Evolutionary conservation across 2,329 filamentous ascomycete genomes (phyloP).

Genomic region (Colletotrichum horii): DNA sequence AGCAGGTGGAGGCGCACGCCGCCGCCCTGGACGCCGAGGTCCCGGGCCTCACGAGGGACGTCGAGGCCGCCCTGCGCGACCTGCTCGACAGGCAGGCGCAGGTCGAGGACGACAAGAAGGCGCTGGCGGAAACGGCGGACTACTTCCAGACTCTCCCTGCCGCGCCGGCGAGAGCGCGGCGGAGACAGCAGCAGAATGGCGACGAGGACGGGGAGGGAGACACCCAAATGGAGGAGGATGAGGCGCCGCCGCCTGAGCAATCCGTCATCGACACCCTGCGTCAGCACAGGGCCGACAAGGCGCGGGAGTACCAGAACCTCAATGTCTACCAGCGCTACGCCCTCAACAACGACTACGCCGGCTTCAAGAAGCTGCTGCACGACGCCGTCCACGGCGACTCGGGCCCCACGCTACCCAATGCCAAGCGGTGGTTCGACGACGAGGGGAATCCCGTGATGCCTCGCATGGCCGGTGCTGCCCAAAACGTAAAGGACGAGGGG

Average conservation of each 20-base stretch:
- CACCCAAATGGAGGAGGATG: conserved; percentile 5
- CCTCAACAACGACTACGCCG: conserved; percentile 61
- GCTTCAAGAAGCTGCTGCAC: conserved; percentile 65
- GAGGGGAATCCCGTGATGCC: conserved; percentile 45
- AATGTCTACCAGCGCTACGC: conserved; percentile 55
- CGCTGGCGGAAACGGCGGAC: conserved; percentile 39
- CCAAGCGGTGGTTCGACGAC: conserved; percentile 58
- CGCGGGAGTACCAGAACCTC: conserved; percentile 46
- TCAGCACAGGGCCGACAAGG: conserved; percentile 39
- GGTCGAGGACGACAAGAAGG: conserved; percentile 52
- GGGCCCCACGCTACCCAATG: conserved; percentile 56
- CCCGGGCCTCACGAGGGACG: conserved; percentile 45
- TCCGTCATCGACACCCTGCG: conserved; percentile 40
- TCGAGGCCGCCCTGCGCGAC: conserved; percentile 52
- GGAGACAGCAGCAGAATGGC: conserved; percentile 20
- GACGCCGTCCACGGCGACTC: conserved; percentile 54
- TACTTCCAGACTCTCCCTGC: conserved; percentile 15
- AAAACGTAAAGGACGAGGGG: conserved; percentile 29
- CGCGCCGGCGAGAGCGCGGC: conserved; percentile 1
- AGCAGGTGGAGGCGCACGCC: conserved; percentile 43
- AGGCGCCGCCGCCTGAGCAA: conserved; percentile 14
- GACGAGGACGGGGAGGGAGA: conserved; percentile 27
- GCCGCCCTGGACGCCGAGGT: conserved; percentile 44
- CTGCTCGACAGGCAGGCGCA: conserved; percentile 55
- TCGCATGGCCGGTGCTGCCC: background rate